Evolutionary conservation across 331 rosid species (phyloP), one percentile per base, ranked within the genome.

Genomic region (Pyrus hybrid): DNA sequence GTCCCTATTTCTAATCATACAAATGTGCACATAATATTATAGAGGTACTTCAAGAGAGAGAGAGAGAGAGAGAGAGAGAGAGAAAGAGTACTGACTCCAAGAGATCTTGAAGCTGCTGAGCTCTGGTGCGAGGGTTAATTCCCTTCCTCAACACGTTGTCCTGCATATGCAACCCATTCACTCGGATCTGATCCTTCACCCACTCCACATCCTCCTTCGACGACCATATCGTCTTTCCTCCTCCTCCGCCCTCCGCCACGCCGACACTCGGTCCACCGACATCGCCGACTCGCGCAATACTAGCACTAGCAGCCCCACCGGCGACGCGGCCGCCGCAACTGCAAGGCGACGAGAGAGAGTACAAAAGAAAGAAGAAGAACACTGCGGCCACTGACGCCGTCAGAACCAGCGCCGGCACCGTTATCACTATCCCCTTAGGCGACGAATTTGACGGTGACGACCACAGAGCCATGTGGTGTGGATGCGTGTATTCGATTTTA

Each of bases 121-220:
- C 91, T 78, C 97, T 82, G 18, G 93, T 86, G 49, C 96, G 88
- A 69, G 96, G 97, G 81, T 92, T 92, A 72, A 92, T 92, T n/a
- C 97, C 97, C 83, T 92, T 90, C 23, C 96, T 88, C 45, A 90
- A 91, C 67, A 93, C 90, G 64, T 93, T 93, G 9, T 90, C 93
- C n/a, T 78, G 91, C 96, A 93, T 88, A 51, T 87, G 93, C 32
- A 93, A 74, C 13, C 96, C 92, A 30, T 93, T 90, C 60, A 57
- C 57, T 75, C 79, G 88, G 89, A 92, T 88, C 88, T 90, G 96
- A 75, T 74, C 78, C 83, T 53, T 86, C 26, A 87, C 84, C 97
- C 97, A 92, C 54, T 87, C 94, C 64, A 93, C 90, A 37, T 90
- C 97, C 11, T 86, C 94, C 80, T 71, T 64, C 62, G 77, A 86